Base-by-base conservation (phyloP, 495 filamentous ascomycete genomes). In the Terfezia claveryi region DNA sequence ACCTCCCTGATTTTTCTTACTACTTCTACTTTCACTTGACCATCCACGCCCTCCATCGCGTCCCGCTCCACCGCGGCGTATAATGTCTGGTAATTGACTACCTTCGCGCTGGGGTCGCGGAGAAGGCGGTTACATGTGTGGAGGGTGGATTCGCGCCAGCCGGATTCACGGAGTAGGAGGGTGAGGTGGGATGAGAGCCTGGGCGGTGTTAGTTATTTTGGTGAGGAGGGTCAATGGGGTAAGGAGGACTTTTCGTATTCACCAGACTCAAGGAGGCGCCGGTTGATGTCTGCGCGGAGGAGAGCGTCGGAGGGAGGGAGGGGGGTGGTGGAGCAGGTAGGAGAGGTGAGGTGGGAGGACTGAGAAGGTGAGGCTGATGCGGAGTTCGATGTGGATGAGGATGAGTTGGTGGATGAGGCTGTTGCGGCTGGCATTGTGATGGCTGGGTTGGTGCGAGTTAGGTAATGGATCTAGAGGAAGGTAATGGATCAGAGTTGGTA, bases 91-190 rank as follows among this genome's bases (percentile, higher is more conserved):
- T 64, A 64, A 38, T 64, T 62, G 50, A 55, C 57, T 23, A 62
- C 58, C 17, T 62, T 50, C 20, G 56, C 61, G 37, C 58, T 53
- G 23, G 54, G 62, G 37, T 54, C 50, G 17, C 62, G 62, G 37
- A 64, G 38, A 17, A 56, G 55, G 41, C 63, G 58, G 16, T 56
- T 51, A 23, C 63, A 65, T 3, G 56, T 53, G 16, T 59, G 58
- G 36, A 58, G 62, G 38, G 62, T 66, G 6, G 59, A n/a, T 41
- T 65, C 63, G 49, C 58, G 60, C 62, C 62, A 65, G 14, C 63
- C 62, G 16, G 63, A 65, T 54, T 65, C 63, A 10, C 62, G 63
- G 38, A 65, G 62, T 37, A 65, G 63, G 38, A 64, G 62, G 8
- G 61, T 58, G 10, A 64, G 55, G 51, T 62, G 57, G 8, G 58